Conservation (phyloP, 306 rosid species). For the Medicago arabica region DNA sequence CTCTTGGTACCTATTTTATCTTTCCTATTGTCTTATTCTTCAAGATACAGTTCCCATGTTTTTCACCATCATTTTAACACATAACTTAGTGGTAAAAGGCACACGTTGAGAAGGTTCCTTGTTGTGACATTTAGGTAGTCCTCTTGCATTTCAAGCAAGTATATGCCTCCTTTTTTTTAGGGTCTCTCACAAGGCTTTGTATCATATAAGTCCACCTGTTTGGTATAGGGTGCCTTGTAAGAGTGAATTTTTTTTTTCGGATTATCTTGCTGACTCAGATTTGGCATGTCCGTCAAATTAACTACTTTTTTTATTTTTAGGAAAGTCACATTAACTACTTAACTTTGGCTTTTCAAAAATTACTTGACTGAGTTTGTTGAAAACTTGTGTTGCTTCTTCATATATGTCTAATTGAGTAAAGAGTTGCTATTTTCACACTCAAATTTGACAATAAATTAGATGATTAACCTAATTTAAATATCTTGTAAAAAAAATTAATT, state of each 20-base stretch:
- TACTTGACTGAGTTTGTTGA: too few species aligned
- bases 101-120: conserved; percentile 39
- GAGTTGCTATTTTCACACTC: too few species aligned
- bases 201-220: conserved; percentile 47
- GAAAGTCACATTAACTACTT: too few species aligned
- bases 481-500: too few species aligned
- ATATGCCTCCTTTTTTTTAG: conserved; percentile 33
- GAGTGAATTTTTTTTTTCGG: conserved; percentile 41
- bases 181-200: conserved; percentile 51
- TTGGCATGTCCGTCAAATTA: too few species aligned
- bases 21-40: conserved; percentile 37
- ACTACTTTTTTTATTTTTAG: too few species aligned
- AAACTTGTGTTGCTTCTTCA: too few species aligned
- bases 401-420: too few species aligned
- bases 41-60: conserved; percentile 37
- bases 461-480: too few species aligned
- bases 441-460: too few species aligned
- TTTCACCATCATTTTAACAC: conserved; percentile 29
- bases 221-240: conserved; percentile 78
- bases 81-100: conserved; percentile 37
- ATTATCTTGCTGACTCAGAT: too few species aligned
- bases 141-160: conserved; percentile 64
- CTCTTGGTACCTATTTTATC: conserved; percentile 35
- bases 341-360: too few species aligned
- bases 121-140: conserved; percentile 49